Conservation (phyloP, 139 green algal species). For the Yamagishiella unicocca region DNA sequence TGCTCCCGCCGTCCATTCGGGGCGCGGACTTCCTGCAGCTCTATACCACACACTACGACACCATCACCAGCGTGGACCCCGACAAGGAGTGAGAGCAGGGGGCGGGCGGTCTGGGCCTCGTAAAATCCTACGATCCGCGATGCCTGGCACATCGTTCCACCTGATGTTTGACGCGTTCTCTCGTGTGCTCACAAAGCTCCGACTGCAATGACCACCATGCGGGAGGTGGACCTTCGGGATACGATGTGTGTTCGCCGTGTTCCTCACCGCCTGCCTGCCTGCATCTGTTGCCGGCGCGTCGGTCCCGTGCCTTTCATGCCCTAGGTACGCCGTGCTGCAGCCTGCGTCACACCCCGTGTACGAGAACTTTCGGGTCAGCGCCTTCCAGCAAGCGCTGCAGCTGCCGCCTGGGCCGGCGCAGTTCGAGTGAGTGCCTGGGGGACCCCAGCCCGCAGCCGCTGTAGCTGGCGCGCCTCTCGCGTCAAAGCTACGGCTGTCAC, state of each 20-base stretch:
- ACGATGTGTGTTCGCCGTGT: too few species aligned
- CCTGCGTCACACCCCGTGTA: conserved; percentile 84
- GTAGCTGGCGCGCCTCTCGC: too few species aligned
- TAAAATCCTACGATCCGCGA: too few species aligned
- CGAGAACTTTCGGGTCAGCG: conserved; percentile 86
- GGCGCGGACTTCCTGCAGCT: conserved; percentile 80
- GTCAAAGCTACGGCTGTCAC: too few species aligned
- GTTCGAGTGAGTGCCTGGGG: background rate
- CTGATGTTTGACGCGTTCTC: too few species aligned
- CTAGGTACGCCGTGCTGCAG: conserved; percentile 69
- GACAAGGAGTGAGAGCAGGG: conserved; percentile 35
- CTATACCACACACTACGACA: conserved; percentile 80
- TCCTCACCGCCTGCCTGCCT: background rate
- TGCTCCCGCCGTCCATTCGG: conserved; percentile 74
- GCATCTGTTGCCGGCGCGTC: too few species aligned
- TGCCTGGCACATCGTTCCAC: background rate
- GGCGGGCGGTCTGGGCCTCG: background rate
- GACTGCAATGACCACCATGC: too few species aligned
- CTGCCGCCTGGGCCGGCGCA: conserved; percentile 11
- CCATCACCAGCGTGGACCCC: conserved; percentile 71
- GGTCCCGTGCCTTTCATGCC: background rate
- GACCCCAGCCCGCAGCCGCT: too few species aligned
- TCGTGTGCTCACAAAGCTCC: too few species aligned
- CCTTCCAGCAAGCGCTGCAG: conserved; percentile 75
- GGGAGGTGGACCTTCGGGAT: too few species aligned